Base-by-base conservation (phyloP, 2,329 filamentous ascomycete species). In the Pyrenochaeta sp. region DNA sequence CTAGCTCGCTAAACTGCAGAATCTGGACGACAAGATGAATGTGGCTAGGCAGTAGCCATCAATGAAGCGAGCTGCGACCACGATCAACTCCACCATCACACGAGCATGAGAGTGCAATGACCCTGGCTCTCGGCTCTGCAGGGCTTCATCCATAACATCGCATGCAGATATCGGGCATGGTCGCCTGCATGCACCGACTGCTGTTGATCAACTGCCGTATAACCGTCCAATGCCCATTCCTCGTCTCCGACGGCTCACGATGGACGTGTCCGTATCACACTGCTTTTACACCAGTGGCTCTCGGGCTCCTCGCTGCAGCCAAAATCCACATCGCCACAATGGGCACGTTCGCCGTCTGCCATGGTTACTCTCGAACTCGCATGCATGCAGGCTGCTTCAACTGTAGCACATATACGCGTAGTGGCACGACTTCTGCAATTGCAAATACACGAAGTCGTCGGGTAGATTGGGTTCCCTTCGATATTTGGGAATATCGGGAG, bases 1-100 rank as follows among this genome's bases (percentile, higher is more conserved):
- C 41, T 50, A 49, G 29, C 35, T 44, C 50, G 42, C 48, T 46
- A 51, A 56, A 44, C 37, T 55, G 49, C 60, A 49, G 54, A 41
- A 64, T 61, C 51, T 57, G 30, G 47, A 30, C 35, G 42, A 45
- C 35, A 59, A 17, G 29, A 43, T 48, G 40, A 43, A 36, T 15
- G 33, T 23, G 30, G 37, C 15, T 37, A 10, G 36, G 20, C 31
- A 31, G 45, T 27, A 31, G 23, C 17, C 31, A 43, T 35, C 39
- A 40, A 36, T 49, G 23, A 20, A 46, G 31, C 44, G 27, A 45
- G 36, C 43, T 62, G 54, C 51, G 51, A 45, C 20, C 31, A 52
- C 42, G 4, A 7, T 23, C 40, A 33, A 46, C 46, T 30, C 44
- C 32, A 41, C 33, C 1, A 48, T 63, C 37, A 40, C 48, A 57